These are phyloP conservation scores for Arachnomyces sp. DNA, from an alignment of 2,329 filamentous ascomycete genomes.

Conservation along the genomic window DNA sequence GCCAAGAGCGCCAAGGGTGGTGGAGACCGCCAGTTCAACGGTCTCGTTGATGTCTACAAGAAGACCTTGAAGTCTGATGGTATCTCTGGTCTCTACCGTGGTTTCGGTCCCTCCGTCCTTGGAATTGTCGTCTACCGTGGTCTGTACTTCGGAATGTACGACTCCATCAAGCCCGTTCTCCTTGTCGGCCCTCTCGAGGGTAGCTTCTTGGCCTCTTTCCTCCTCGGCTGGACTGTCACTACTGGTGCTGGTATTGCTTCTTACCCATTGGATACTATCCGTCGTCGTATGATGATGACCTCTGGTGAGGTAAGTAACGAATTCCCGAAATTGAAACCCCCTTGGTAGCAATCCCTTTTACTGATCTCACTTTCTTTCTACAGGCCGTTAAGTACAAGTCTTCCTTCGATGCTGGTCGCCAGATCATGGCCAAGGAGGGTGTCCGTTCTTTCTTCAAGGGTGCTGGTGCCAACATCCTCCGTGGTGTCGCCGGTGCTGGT, in stretches of 20 bases:
- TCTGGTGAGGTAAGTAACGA: conserved; percentile 55
- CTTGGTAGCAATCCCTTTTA: conserved; percentile 1
- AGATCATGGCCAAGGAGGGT: conserved; percentile 97
- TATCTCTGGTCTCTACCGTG: conserved; percentile 99
- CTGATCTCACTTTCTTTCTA: conserved; percentile 37
- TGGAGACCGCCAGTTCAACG: conserved; percentile 99
- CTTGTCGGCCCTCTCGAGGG: conserved; percentile 84
- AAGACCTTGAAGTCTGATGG: conserved; percentile 99
- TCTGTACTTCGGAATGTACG: conserved; percentile 99
- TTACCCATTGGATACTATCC: conserved; percentile 99
- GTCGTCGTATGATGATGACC: conserved; percentile 99
- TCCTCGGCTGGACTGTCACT: conserved; percentile 97
- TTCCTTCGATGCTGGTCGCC: conserved; percentile 86
- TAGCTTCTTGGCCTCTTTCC: conserved; percentile 99
- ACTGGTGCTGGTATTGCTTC: conserved; percentile 99
- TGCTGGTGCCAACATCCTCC: conserved; percentile 99
- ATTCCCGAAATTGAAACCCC: conserved; percentile 2
- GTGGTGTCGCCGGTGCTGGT: conserved; percentile 99
- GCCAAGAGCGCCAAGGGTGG: conserved; percentile 94
- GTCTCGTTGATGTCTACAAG: conserved; percentile 98
- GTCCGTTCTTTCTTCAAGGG: conserved; percentile 99
- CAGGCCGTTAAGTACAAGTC: conserved; percentile 99
- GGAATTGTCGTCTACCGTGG: conserved; percentile 99
- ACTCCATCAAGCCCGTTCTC: conserved; percentile 98
- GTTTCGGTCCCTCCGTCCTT: conserved; percentile 98